phyloP scores from a whole-genome alignment of 1,139 yeast species.

The Protomyces lactucae-debilis region DNA sequence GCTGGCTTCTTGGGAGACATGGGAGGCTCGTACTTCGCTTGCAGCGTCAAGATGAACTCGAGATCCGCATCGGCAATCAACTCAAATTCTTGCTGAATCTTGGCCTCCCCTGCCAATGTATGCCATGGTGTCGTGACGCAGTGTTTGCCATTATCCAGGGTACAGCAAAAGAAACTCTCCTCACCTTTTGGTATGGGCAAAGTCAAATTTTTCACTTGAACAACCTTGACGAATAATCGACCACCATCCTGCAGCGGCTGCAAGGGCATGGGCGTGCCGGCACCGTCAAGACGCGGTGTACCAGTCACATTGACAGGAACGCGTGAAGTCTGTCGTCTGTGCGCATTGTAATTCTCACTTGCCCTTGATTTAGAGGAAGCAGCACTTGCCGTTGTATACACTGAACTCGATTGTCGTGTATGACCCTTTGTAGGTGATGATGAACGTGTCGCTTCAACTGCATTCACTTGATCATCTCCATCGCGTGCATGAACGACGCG shows the following conservation, averaged over 20 bases:
- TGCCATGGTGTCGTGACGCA: slow-evolving; percentile 70
- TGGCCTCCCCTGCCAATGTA: slow-evolving; percentile 44
- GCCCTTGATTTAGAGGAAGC: neutral
- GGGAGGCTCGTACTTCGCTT: slow-evolving; percentile 41
- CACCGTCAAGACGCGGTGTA: slow-evolving; percentile 6
- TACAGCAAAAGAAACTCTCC: slow-evolving; percentile 34
- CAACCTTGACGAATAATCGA: slow-evolving; percentile 14
- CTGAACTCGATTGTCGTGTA: slow-evolving; percentile 24
- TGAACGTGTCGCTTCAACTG: neutral
- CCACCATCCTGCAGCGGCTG: slow-evolving; percentile 7
- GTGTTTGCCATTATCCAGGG: slow-evolving; percentile 86
- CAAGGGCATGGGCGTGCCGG: neutral
- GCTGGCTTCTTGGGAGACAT: slow-evolving; percentile 6
- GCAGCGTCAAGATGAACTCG: slow-evolving; percentile 70
- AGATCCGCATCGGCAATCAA: slow-evolving; percentile 61
- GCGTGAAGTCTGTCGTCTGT: slow-evolving; percentile 9
- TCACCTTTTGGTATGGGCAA: slow-evolving; percentile 23
- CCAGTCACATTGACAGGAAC: slow-evolving; percentile 9
- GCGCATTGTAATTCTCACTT: slow-evolving; percentile 8
- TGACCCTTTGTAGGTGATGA: slow-evolving; percentile 8
- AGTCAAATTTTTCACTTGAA: slow-evolving; percentile 8
- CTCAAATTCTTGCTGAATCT: slow-evolving; percentile 80
- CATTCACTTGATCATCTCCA: neutral
- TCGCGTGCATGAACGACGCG: slow-evolving; percentile 27
- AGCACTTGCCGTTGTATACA: slow-evolving; percentile 8